A percentile compares a stretch with the other conserved stretches of the same genome.
Conservation (phyloP, 345 rosid genomes). For the Arabis hirsuta region DNA sequence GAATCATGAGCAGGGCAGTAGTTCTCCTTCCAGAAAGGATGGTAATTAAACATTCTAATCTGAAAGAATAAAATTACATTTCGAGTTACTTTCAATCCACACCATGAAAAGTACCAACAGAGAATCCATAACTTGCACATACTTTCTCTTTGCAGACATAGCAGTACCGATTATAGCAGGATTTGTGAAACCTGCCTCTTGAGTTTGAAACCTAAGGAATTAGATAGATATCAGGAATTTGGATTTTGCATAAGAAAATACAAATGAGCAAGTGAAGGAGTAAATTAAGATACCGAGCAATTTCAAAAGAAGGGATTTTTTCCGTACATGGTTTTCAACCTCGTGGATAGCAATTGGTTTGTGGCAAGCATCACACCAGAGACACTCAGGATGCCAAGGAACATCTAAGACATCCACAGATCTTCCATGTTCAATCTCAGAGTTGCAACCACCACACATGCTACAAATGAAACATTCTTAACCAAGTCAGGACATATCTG, state of each 20-base stretch:
- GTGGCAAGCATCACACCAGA: slow-evolving; percentile 66
- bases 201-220: slow-evolving; percentile 36
- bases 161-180: slow-evolving; percentile 31
- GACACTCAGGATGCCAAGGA: slow-evolving; percentile 77
- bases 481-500: neutral
- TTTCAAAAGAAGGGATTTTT: neutral
- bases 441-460: slow-evolving; percentile 69
- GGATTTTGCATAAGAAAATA: neutral
- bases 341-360: slow-evolving; percentile 65
- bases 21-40: slow-evolving; percentile 58
- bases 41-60: slow-evolving; percentile 54
- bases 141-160: slow-evolving; percentile 39
- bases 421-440: slow-evolving; percentile 57
- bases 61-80: slow-evolving; percentile 48
- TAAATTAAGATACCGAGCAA: neutral
- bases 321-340: slow-evolving; percentile 44
- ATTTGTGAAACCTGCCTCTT: slow-evolving; percentile 41
- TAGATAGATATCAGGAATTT: slow-evolving; percentile 1
- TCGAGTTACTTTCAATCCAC: slow-evolving; percentile 12
- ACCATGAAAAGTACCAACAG: neutral
- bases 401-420: slow-evolving; percentile 71
- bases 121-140: neutral
- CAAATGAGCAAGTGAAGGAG: neutral
- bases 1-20: slow-evolving; percentile 79
- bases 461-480: slow-evolving; percentile 45